phyloP scores from a whole-genome alignment of 169 alveolate genomes.

The Theileria orientalis region DNA sequence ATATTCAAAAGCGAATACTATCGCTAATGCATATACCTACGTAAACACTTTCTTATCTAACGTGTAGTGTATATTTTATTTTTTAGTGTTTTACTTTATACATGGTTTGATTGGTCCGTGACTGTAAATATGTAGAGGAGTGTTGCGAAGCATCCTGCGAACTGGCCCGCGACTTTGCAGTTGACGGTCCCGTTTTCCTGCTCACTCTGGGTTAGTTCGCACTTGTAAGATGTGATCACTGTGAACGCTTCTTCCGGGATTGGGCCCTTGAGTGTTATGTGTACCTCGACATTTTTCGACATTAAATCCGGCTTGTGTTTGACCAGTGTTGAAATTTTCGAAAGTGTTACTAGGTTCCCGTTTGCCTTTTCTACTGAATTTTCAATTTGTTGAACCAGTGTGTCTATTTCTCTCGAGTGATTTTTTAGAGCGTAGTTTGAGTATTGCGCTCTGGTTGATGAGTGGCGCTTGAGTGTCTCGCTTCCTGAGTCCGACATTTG shows the following conservation, averaged over 20 bases:
- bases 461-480: neutral
- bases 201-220: neutral
- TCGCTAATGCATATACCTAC: no score
- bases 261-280: neutral
- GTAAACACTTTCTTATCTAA: no score
- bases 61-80: no score
- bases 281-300: slow-evolving; percentile 8
- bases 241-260: slow-evolving; percentile 8
- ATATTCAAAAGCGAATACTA: no score
- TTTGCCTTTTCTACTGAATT: neutral
- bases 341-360: slow-evolving; percentile 12
- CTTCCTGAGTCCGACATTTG: neutral
- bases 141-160: slow-evolving; percentile 32
- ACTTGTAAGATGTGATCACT: neutral
- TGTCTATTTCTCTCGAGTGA: slow-evolving; percentile 9
- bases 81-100: no score
- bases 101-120: no score
- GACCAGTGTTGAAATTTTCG: slow-evolving; percentile 8
- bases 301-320: slow-evolving; percentile 20
- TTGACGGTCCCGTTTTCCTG: slow-evolving; percentile 4
- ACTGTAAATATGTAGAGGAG: neutral
- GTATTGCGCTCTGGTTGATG: slow-evolving; percentile 31
- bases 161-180: slow-evolving; percentile 20
- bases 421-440: neutral
- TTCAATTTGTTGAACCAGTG: neutral